These are phyloP conservation scores for Purpureocillium lavendulum DNA, from an alignment of 2,329 filamentous ascomycete genomes.

Conservation along the genomic window DNA sequence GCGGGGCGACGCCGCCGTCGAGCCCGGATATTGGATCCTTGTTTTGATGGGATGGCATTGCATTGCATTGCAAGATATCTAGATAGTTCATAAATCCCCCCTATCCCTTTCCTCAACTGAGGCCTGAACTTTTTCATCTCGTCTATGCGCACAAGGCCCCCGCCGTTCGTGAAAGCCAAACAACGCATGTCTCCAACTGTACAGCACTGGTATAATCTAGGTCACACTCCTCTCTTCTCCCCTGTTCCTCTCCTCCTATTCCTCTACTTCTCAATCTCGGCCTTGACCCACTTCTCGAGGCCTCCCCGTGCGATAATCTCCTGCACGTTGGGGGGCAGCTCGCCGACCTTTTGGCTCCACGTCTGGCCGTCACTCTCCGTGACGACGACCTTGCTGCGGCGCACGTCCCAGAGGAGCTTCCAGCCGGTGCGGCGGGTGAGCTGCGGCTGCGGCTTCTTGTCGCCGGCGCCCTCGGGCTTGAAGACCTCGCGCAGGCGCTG, in stretches of 20 bases:
- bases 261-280: constrained; percentile 40
- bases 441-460: constrained; percentile 30
- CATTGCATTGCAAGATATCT: background rate
- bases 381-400: constrained; percentile 60
- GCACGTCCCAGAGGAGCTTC: constrained; percentile 76
- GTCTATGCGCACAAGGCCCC: too few relatives aligned
- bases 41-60: constrained; percentile 9
- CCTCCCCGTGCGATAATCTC: constrained; percentile 74
- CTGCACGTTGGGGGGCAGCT: constrained; percentile 79
- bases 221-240: too few relatives aligned
- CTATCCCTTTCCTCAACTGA: too few relatives aligned
- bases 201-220: too few relatives aligned
- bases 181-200: too few relatives aligned
- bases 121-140: too few relatives aligned
- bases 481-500: constrained; percentile 57
- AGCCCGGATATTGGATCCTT: constrained; percentile 18
- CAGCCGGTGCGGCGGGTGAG: constrained; percentile 71
- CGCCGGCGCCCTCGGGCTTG: constrained; percentile 22
- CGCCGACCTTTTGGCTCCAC: constrained; percentile 77
- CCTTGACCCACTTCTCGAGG: constrained; percentile 75
- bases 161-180: too few relatives aligned
- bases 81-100: background rate
- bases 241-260: too few relatives aligned
- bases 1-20: constrained; percentile 9
- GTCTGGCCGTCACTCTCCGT: constrained; percentile 58